Percentiles rank a stretch among this genome's conserved stretches.
Evolutionary conservation across 2,329 filamentous ascomycete species (phyloP).

Genomic region (Lasiodiplodia sp.): DNA sequence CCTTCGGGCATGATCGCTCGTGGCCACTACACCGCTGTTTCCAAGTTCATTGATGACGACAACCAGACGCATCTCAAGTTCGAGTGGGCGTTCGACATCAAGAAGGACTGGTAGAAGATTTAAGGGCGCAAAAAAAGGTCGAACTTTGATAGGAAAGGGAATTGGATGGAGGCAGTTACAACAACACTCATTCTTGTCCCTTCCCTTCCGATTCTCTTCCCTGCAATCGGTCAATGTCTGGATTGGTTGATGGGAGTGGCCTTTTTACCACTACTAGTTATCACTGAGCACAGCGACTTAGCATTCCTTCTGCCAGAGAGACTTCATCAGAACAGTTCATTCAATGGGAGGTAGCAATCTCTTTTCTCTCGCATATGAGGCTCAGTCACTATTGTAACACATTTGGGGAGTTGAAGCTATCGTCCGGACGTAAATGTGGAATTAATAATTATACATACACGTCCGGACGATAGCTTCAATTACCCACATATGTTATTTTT

Average conservation of each 20-base stretch:
- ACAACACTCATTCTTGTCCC: slow-evolving; percentile 16
- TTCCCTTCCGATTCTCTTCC: not conserved
- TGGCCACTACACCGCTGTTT: slow-evolving; percentile 87
- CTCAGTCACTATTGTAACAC: no score
- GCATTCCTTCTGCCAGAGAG: slow-evolving; percentile 14
- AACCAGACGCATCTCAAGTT: slow-evolving; percentile 89
- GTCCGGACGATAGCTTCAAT: no score
- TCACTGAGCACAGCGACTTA: slow-evolving; percentile 20
- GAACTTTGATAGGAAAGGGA: not conserved
- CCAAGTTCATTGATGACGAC: slow-evolving; percentile 95
- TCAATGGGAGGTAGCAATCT: slow-evolving; percentile 5
- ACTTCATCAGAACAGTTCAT: slow-evolving; percentile 6
- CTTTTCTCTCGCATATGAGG: not conserved
- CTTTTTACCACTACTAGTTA: slow-evolving; percentile 14
- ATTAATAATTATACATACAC: no score
- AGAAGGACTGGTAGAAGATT: slow-evolving; percentile 83
- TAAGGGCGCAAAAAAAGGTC: not conserved
- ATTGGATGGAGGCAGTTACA: slow-evolving; percentile 10
- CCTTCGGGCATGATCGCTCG: slow-evolving; percentile 89
- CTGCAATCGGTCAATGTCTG: not conserved
- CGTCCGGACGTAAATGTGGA: no score
- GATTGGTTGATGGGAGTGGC: slow-evolving; percentile 15
- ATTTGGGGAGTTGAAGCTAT: no score
- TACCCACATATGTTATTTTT: no score
- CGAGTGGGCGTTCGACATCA: slow-evolving; percentile 95